These are phyloP conservation scores for Rhodotorula sp. DNA, from an alignment of 1,284 basidiomycete species.

Conservation along the genomic window DNA sequence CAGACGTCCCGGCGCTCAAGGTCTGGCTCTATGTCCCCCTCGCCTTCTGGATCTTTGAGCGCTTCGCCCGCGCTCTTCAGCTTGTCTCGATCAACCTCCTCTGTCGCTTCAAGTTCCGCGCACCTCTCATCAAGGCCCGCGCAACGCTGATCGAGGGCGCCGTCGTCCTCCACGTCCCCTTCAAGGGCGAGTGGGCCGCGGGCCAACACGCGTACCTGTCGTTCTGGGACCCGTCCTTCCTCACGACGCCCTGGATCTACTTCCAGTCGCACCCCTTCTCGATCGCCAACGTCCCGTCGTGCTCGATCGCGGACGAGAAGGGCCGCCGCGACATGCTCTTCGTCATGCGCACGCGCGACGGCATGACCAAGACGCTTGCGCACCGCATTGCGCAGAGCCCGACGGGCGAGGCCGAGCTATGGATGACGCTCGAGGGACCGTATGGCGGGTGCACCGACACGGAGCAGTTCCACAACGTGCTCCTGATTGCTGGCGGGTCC, in stretches of 20 bases:
- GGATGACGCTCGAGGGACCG: conserved; percentile 31
- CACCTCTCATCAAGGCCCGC: conserved; percentile 28
- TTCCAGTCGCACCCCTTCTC: conserved; percentile 38
- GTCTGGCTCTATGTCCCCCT: conserved; percentile 36
- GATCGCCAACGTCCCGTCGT: conserved; percentile 37
- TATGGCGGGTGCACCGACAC: conserved; percentile 20
- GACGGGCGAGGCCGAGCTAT: conserved; percentile 17
- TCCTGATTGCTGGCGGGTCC: conserved; percentile 32
- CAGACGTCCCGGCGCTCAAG: conserved; percentile 26
- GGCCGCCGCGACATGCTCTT: conserved; percentile 37
- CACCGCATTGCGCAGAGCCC: conserved; percentile 11
- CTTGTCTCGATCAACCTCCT: conserved; percentile 26
- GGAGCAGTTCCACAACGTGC: conserved; percentile 33
- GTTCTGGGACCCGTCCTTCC: conserved; percentile 24
- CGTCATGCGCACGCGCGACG: conserved; percentile 32
- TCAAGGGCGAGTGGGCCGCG: conserved; percentile 31
- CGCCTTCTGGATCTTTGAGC: conserved; percentile 38
- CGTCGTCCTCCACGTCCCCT: conserved; percentile 34
- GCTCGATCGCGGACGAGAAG: conserved; percentile 11
- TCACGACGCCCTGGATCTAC: conserved; percentile 28
- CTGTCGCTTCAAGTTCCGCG: conserved; percentile 16
- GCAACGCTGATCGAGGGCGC: conserved; percentile 37
- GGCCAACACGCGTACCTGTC: conserved; percentile 17
- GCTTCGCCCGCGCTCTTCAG: conserved; percentile 20
- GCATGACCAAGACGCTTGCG: conserved; percentile 32